Percentiles rank a stretch among this genome's conserved stretches.
Conservation (phyloP, 2,329 filamentous ascomycete genomes). For the Calonectria hawksworthii region DNA sequence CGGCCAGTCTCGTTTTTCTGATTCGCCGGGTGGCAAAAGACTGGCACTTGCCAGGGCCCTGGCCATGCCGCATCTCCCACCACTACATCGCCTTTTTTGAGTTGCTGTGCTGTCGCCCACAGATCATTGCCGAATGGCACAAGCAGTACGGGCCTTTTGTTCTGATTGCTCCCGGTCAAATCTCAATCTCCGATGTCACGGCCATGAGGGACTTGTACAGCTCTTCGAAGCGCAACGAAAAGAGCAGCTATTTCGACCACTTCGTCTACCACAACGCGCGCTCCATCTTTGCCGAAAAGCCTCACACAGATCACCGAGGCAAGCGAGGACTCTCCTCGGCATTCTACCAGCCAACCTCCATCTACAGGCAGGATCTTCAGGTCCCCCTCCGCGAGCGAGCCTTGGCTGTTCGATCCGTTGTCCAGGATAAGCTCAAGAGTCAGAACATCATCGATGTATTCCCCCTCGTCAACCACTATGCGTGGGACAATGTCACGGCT, state of each 20-base stretch:
- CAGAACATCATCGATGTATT: not conserved
- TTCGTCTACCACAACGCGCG: conserved; percentile 11
- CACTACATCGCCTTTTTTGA: conserved; percentile 11
- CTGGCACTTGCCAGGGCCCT: conserved; percentile 9
- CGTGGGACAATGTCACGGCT: not conserved
- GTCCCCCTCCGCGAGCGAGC: not conserved
- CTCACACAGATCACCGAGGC: not conserved
- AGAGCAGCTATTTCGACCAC: conserved; percentile 15
- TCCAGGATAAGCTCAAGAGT: not conserved
- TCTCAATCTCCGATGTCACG: not conserved
- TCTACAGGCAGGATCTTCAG: conserved; percentile 6
- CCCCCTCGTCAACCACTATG: not conserved
- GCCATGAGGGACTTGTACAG: conserved; percentile 17
- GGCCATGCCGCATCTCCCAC: conserved; percentile 14
- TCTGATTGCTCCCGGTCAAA: conserved; percentile 6
- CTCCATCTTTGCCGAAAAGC: conserved; percentile 9
- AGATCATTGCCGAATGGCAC: conserved; percentile 15
- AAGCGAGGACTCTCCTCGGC: conserved; percentile 7
- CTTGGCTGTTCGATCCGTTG: not conserved
- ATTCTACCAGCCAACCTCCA: conserved; percentile 15
- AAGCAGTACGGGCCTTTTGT: conserved; percentile 6
- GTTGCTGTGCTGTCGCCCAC: not conserved
- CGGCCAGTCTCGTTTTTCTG: not conserved
- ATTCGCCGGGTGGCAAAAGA: conserved; percentile 6
- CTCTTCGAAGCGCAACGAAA: conserved; percentile 3